Base-by-base conservation (phyloP, 2,329 filamentous ascomycete genomes). In the Paraconiothyrium brasiliense region DNA sequence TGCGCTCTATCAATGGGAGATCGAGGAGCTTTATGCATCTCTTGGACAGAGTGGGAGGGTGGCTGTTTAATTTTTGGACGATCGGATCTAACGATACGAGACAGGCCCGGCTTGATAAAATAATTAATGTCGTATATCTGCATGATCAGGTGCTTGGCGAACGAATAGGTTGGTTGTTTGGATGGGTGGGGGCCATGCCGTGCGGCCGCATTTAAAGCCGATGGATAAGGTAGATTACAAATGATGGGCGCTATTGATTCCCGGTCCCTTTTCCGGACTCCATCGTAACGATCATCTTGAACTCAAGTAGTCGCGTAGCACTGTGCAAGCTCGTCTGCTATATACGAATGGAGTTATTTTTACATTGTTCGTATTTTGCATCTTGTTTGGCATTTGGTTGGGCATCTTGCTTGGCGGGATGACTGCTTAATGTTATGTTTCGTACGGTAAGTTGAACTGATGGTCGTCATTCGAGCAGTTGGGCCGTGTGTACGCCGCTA, bases 1-100 rank as follows among this genome's bases (percentile, higher is more conserved):
- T 11, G 63, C 68, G 1, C 73, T 82, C 0, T 86, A 84, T 52
- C 69, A 69, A 2, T 65, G 78, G 1, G 83, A 85, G 59, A 85
- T 86, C 44, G 80, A 85, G 4, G 73, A 75, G 0, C 72, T 85
- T 4, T 86, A 85, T 57, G 54, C 54, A 5, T 62, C 54, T 10
- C 1, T 56, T 6, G 22, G 22, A 22, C 35, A 49, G 41, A 46
- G 14, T 30, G 44, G 10, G 20, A 9, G 32, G 22, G 16, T 39
- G 14, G 32, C 10, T 46, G 7, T 50, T 22, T 24, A 41, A 52
- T 44, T 1, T 30, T 35, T 48, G 16, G 37, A 20, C 9, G 30
- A 20, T 2, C 50, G 48, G 48, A 50, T 35, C 27, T 50, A 50
- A 35, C 8, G 27, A 32, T 7, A 50, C 16, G 13, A n/a, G 48